Evolutionary conservation across 2,329 filamentous ascomycete species (phyloP).

Genomic region (Paecilomyces sp.): DNA sequence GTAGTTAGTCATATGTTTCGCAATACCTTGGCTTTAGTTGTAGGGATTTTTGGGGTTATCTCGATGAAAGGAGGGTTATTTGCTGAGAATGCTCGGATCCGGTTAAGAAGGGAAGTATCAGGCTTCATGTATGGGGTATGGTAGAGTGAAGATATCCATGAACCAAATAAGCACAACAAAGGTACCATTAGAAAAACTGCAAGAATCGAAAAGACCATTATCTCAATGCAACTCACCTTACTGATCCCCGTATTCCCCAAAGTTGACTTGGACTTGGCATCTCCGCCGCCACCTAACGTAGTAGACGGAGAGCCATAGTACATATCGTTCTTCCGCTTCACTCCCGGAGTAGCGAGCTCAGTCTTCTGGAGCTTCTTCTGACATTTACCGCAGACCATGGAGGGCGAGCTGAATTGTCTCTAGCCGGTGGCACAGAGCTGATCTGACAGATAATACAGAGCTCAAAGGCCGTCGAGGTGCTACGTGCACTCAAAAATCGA

Average conservation of each 20-base stretch:
- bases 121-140: background rate
- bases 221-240: conserved; percentile 40
- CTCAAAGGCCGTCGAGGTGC: background rate
- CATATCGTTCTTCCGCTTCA: conserved; percentile 62
- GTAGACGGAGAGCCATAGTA: conserved; percentile 54
- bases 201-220: background rate
- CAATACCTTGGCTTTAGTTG: background rate
- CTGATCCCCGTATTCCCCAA: conserved; percentile 52
- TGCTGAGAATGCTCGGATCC: background rate
- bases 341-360: conserved; percentile 55
- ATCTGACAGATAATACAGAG: background rate
- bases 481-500: background rate
- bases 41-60: background rate
- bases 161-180: background rate
- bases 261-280: conserved; percentile 42
- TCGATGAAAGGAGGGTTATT: background rate
- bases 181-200: background rate
- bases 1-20: background rate
- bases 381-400: conserved; percentile 60
- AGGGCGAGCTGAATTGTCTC: background rate
- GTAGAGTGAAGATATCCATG: background rate
- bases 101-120: background rate
- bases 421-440: background rate
- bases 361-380: conserved; percentile 55
- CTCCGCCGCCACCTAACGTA: conserved; percentile 30